Conservation (phyloP, 2,329 filamentous ascomycete species). For the Dactylellina leptospora region DNA sequence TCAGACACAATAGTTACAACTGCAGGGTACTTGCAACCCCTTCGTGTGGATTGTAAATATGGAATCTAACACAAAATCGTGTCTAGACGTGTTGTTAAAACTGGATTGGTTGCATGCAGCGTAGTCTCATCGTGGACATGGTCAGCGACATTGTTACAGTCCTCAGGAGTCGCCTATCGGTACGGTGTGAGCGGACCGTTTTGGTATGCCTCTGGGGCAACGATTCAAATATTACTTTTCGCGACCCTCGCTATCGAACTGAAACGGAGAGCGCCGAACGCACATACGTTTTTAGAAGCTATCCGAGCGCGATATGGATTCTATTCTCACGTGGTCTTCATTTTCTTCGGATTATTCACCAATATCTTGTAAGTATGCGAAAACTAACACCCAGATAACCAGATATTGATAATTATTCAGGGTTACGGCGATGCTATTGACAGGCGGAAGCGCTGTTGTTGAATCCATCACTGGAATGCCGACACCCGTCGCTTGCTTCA, state of each 20-base stretch:
- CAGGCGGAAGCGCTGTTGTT: conserved; percentile 82
- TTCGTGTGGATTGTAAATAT: too few species aligned
- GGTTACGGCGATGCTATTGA: conserved; percentile 87
- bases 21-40: conserved; percentile 32
- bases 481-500: conserved; percentile 82
- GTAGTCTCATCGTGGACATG: conserved; percentile 96
- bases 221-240: conserved; percentile 86
- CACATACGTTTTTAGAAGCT: conserved; percentile 75
- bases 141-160: conserved; percentile 83
- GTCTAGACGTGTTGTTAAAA: conserved; percentile 76
- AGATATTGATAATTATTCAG: conserved; percentile 17
- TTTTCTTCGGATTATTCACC: conserved; percentile 81
- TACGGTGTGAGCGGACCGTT: conserved; percentile 76
- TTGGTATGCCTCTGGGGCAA: conserved; percentile 74
- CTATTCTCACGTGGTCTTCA: conserved; percentile 78
- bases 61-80: background rate
- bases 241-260: conserved; percentile 89
- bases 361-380: conserved; percentile 73
- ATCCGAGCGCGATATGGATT: conserved; percentile 83
- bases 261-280: conserved; percentile 85
- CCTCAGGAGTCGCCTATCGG: conserved; percentile 78
- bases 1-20: conserved; percentile 19
- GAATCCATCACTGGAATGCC: conserved; percentile 76
- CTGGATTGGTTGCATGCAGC: conserved; percentile 83
- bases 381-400: background rate